These are phyloP conservation scores for Allomyces macrogynus DNA, from an alignment of 192 early-diverging fungal genomes.

Conservation along the genomic window DNA sequence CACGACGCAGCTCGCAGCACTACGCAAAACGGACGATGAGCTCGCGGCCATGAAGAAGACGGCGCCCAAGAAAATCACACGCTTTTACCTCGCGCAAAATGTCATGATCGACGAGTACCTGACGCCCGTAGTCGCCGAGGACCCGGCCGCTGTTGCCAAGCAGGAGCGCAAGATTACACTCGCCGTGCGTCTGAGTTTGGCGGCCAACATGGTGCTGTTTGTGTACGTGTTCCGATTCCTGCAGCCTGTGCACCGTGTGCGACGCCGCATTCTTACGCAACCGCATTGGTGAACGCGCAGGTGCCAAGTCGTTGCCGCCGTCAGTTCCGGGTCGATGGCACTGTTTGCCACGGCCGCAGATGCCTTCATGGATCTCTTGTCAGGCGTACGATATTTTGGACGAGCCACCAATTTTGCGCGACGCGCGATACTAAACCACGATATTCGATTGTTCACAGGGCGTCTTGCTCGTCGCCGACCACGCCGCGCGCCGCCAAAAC, in stretches of 20 bases:
- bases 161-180: not conserved
- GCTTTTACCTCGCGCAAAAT: slow-evolving; percentile 65
- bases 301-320: slow-evolving; percentile 26
- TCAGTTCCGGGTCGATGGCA: slow-evolving; percentile 47
- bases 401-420: too few species aligned
- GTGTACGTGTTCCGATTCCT: not conserved
- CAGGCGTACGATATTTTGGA: slow-evolving; percentile 11
- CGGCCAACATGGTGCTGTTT: not conserved
- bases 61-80: slow-evolving; percentile 15
- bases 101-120: slow-evolving; percentile 56
- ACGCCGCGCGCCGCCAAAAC: not conserved
- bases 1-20: too few species aligned
- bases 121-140: slow-evolving; percentile 1
- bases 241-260: not conserved
- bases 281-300: not conserved
- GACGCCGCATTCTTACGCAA: not conserved
- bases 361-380: slow-evolving; percentile 60
- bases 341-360: slow-evolving; percentile 66
- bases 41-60: not conserved
- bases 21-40: not conserved
- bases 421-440: too few species aligned
- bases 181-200: not conserved
- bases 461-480: slow-evolving; percentile 2
- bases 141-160: not conserved
- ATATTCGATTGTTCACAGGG: slow-evolving; percentile 22